Percentiles rank a stretch among this genome's conserved stretches.
Evolutionary conservation across 1,284 basidiomycete species (phyloP).

Genomic region (Sporisorium exsertum): DNA sequence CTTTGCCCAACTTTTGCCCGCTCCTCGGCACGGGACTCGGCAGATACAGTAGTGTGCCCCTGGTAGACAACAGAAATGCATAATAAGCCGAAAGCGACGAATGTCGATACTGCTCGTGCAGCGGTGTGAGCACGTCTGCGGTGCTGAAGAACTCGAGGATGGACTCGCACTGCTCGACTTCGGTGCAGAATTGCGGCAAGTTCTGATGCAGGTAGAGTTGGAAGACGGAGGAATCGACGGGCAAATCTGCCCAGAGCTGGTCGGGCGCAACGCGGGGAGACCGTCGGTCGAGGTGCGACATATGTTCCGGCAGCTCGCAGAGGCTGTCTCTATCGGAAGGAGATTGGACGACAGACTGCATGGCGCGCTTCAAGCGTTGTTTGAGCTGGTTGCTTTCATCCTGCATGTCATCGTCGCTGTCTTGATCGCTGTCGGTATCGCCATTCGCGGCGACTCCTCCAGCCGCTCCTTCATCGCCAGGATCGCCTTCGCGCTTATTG

Average conservation of each 20-base stretch:
- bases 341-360: constrained; percentile 21
- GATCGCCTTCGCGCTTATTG: constrained; percentile 81
- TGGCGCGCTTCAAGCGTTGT: constrained; percentile 9
- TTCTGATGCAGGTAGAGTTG: constrained; percentile 94
- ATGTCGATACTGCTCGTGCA: constrained; percentile 76
- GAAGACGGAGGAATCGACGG: constrained; percentile 88
- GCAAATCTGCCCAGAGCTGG: constrained; percentile 81
- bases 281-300: constrained; percentile 76
- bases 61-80: constrained; percentile 81
- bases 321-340: neutral
- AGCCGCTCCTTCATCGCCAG: constrained; percentile 22
- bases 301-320: constrained; percentile 72
- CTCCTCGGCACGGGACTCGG: constrained; percentile 83
- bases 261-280: constrained; percentile 29
- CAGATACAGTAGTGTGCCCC: constrained; percentile 83
- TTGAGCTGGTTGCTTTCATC: constrained; percentile 5
- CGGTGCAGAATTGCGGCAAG: constrained; percentile 83
- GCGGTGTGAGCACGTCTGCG: constrained; percentile 76
- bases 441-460: neutral
- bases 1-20: constrained; percentile 78
- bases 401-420: neutral
- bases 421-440: constrained; percentile 9
- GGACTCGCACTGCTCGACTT: constrained; percentile 80
- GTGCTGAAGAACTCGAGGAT: constrained; percentile 83
- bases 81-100: constrained; percentile 79